Evolutionary conservation across 495 filamentous ascomycete species (phyloP), one percentile per base, ranked within the genome.

Genomic region (Penicillium paxilli): DNA sequence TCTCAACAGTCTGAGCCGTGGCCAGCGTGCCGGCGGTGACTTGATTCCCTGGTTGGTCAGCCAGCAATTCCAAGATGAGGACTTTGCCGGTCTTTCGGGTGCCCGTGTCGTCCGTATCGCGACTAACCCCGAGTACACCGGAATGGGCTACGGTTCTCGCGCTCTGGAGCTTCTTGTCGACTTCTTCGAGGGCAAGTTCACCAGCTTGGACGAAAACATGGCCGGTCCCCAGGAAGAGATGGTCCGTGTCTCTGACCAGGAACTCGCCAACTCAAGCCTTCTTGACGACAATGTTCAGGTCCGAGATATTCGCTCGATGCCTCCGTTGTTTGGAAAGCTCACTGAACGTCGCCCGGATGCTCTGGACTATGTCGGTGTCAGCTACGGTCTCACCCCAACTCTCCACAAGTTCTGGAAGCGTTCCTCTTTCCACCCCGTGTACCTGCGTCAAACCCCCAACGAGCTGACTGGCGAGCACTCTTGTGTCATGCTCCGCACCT

Each of bases 391-490:
- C 30, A 99, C 95, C 2, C 80, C 87, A 22, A 77, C 82, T 3
- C 83, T 99, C 10, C 95, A 96, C 74, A 96, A 90, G 63, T 98
- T 99, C 80, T 99, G 95, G 95, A 96, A 96, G 69, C 83, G 84
- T 25, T 80, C 85, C 14, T 78, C 78, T n/a, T 98, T 98, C 65
- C 79, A 81, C 23, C 95, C 94, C 0, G 91, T 98, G 0, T 98
- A 98, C 65, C 80, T 98, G 38, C 86, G 95, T 42, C 95, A 99
- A 79, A 99, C 95, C 3, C 77, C 95, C 5, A 98, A 97, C 64
- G 90, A 97, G 42, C 80, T 99, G 22, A 99, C 94, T 0, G 95
- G 95, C 55, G 95, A 99, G 74, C 93, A 99, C 62, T 92, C 93
- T 0, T 96, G 92, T 67, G 92, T 99, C 28, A 99, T 99, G 95